Base-by-base conservation (phyloP, 495 filamentous ascomycete genomes). In the Hyaloscypha variabilis region DNA sequence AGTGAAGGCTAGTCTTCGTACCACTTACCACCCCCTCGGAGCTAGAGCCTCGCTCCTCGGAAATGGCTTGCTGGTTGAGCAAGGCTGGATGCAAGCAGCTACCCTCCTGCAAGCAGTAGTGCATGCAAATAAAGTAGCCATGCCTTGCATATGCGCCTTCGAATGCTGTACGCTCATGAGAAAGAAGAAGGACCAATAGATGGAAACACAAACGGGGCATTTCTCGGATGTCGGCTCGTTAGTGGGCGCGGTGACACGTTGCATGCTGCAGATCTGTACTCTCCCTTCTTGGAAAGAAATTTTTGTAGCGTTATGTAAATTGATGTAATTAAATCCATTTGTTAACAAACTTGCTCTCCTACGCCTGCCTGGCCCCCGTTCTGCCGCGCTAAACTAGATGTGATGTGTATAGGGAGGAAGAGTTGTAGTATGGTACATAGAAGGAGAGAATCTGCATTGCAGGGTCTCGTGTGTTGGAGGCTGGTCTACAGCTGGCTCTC, bases 401-500 rank as follows among this genome's bases (percentile, higher is more conserved):
- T 11, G 39, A 46, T 17, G 4, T 10, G 39, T 17, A 17, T 17
- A 11, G 39, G 39, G 39, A 19, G 13, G 19, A 17, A 17, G 39
- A 46, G 39, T 17, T 46, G 19, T 46, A 46, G n/a, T n/a, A n/a
- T n/a, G n/a, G n/a, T n/a, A n/a, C n/a, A n/a, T n/a, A n/a, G n/a
- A n/a, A n/a, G n/a, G n/a, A n/a, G n/a, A n/a, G n/a, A n/a, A n/a
- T n/a, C n/a, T n/a, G n/a, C n/a, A n/a, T n/a, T n/a, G n/a, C n/a
- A 11, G 31, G 31, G 6, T 34, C 19, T 46, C 17, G 39, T 46
- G 17, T 4, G 10, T 4, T 46, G 39, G 13, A 46, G 1, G 14
- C 25, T 21, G 19, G 42, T 24, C 67, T 76, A 90, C 63, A 90
- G 74, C 36, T 84, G 80, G 67, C 85, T 88, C 69, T 90, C 88